phyloP scores from a whole-genome alignment of 208 protist genomes.

The Lotmaria passim region DNA sequence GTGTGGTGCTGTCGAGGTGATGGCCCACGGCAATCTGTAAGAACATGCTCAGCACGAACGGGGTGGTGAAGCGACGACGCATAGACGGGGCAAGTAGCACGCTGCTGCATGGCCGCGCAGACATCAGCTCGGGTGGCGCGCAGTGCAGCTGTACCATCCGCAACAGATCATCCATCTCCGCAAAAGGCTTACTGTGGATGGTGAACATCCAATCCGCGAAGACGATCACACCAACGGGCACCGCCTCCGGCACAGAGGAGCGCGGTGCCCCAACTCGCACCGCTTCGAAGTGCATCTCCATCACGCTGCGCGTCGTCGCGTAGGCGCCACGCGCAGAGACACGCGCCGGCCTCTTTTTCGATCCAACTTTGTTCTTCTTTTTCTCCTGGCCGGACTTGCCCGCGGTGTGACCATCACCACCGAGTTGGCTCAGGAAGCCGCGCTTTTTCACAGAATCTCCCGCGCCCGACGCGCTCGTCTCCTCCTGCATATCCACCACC shows the following conservation, averaged over 20 bases:
- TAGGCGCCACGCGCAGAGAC: background rate
- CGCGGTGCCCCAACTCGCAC: conserved; percentile 50
- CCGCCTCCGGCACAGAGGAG: conserved; percentile 51
- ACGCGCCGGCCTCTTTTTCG: background rate
- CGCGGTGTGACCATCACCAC: background rate
- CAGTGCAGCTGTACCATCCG: conserved; percentile 82
- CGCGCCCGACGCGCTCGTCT: background rate
- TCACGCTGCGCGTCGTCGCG: conserved; percentile 47
- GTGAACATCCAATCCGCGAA: conserved; percentile 89
- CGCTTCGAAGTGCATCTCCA: conserved; percentile 86
- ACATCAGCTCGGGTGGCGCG: conserved; percentile 27
- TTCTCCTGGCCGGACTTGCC: background rate
- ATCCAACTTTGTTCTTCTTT: conserved; percentile 6
- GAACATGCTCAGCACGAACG: conserved; percentile 76
- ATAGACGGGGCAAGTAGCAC: conserved; percentile 25
- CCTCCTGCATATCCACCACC: conserved; percentile 14
- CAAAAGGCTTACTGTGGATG: conserved; percentile 86
- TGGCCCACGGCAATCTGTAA: conserved; percentile 84
- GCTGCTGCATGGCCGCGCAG: background rate
- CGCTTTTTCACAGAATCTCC: background rate
- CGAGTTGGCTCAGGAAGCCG: background rate
- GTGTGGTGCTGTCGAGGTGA: conserved; percentile 77
- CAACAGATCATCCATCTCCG: conserved; percentile 85
- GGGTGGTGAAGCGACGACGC: conserved; percentile 58
- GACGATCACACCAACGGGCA: conserved; percentile 71